Conservation (phyloP, 768 basidiomycete genomes). For the Udeniomyces megalosporus region DNA sequence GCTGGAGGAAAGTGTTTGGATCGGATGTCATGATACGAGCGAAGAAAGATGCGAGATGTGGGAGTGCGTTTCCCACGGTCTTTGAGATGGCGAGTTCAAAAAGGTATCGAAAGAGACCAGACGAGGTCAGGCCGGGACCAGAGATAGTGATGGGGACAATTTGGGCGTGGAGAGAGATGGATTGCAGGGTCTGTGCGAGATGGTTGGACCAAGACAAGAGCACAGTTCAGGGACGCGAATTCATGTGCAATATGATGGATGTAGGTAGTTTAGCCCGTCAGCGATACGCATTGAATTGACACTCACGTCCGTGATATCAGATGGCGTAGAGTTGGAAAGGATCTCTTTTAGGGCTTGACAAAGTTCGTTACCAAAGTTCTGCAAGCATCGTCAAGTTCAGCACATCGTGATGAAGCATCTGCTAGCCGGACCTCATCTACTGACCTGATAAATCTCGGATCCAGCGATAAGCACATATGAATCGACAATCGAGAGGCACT, state of each 20-base stretch:
- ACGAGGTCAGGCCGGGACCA: neutral
- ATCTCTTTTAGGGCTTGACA: slow-evolving; percentile 1
- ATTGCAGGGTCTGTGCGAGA: neutral
- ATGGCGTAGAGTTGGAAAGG: neutral
- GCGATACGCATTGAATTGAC: neutral
- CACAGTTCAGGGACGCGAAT: too few relatives aligned
- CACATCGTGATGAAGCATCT: neutral
- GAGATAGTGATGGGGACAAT: neutral
- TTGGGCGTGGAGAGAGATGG: slow-evolving; percentile 1
- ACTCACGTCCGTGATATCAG: slow-evolving; percentile 3
- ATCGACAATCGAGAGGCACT: slow-evolving; percentile 2
- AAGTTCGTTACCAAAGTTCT: neutral
- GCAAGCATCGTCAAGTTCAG: neutral
- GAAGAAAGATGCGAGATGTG: slow-evolving; percentile 1
- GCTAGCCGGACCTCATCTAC: too few relatives aligned
- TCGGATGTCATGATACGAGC: slow-evolving; percentile 8
- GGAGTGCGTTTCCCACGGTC: slow-evolving; percentile 10
- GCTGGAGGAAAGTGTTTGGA: neutral
- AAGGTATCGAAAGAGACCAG: slow-evolving; percentile 1
- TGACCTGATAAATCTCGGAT: slow-evolving; percentile 1
- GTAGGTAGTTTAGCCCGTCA: neutral
- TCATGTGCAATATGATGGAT: too few relatives aligned
- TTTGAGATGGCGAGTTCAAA: neutral
- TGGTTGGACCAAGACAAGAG: neutral
- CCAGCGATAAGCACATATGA: slow-evolving; percentile 13